These are phyloP conservation scores for Fomitopsis pulvina DNA, from an alignment of 768 basidiomycete species.

Conservation along the genomic window DNA sequence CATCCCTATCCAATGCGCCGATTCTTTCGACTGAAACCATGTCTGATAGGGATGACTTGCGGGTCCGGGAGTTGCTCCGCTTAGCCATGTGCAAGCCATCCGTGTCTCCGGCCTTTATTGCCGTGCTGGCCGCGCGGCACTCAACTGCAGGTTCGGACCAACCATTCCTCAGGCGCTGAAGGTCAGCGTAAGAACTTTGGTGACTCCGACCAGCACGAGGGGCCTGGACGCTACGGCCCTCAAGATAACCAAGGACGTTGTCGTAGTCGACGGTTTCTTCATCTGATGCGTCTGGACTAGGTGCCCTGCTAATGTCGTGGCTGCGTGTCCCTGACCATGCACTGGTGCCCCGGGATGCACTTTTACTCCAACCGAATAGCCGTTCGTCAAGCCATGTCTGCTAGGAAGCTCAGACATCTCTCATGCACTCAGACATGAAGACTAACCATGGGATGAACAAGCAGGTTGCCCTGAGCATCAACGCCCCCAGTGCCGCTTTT, in stretches of 20 bases:
- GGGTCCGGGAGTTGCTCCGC: conserved; percentile 29
- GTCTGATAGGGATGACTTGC: conserved; percentile 61
- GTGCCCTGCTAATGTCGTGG: conserved; percentile 56
- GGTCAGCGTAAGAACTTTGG: conserved; percentile 54
- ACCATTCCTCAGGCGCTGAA: conserved; percentile 47
- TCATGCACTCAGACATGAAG: conserved; percentile 6
- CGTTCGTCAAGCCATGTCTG: conserved; percentile 90
- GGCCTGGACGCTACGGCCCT: conserved; percentile 18
- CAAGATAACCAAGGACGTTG: conserved; percentile 69
- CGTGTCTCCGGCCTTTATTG: conserved; percentile 22
- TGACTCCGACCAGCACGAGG: conserved; percentile 20
- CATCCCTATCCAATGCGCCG: conserved; percentile 47
- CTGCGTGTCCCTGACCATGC: conserved; percentile 69
- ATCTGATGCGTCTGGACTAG: conserved; percentile 73
- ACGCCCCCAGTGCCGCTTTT: conserved; percentile 78
- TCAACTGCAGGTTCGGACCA: conserved; percentile 38
- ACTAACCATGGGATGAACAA: conserved; percentile 81
- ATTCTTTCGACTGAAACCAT: conserved; percentile 58
- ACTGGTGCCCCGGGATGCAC: conserved; percentile 71
- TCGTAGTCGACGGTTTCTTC: conserved; percentile 94
- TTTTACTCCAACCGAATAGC: conserved; percentile 86
- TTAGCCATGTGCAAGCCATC: conserved; percentile 37
- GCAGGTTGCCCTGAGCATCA: conserved; percentile 78
- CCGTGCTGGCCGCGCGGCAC: conserved; percentile 6
- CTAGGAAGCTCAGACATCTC: neutral